Conservation (phyloP, 345 rosid species). For the Salix dunnii region DNA sequence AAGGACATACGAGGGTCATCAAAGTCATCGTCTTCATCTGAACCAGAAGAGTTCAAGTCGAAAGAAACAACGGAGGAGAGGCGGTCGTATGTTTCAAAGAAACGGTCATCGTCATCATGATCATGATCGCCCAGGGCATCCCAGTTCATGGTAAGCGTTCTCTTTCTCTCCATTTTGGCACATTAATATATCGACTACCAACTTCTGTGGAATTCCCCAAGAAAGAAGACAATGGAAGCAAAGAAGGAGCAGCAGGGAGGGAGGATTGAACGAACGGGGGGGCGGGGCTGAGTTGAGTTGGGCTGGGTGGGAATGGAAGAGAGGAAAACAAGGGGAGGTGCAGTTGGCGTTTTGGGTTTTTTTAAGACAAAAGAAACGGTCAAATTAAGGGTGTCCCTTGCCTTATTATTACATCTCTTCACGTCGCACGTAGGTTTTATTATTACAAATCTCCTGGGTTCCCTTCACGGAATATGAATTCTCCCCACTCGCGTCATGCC, state of each 20-base stretch:
- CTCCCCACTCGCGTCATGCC: background rate
- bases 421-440: background rate
- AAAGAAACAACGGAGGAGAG: constrained; percentile 44
- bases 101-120: constrained; percentile 59
- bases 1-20: constrained; percentile 73
- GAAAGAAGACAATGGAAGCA: too few species aligned
- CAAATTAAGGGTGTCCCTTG: constrained; percentile 21
- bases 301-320: constrained; percentile 26
- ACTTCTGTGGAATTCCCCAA: too few species aligned
- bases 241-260: background rate
- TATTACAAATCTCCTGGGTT: too few species aligned
- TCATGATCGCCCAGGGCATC: constrained; percentile 52
- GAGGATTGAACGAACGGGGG: background rate
- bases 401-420: constrained; percentile 9
- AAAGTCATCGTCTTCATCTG: constrained; percentile 60
- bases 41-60: constrained; percentile 60
- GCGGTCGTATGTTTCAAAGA: constrained; percentile 59
- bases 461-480: background rate
- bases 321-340: constrained; percentile 37
- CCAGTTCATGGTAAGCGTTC: constrained; percentile 74
- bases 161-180: constrained; percentile 45
- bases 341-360: constrained; percentile 7
- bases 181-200: background rate
- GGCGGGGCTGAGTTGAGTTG: background rate
- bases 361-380: constrained; percentile 33